Evolutionary conservation across 768 basidiomycete genomes (phyloP).

Genomic region (Boletus subparvulus): DNA sequence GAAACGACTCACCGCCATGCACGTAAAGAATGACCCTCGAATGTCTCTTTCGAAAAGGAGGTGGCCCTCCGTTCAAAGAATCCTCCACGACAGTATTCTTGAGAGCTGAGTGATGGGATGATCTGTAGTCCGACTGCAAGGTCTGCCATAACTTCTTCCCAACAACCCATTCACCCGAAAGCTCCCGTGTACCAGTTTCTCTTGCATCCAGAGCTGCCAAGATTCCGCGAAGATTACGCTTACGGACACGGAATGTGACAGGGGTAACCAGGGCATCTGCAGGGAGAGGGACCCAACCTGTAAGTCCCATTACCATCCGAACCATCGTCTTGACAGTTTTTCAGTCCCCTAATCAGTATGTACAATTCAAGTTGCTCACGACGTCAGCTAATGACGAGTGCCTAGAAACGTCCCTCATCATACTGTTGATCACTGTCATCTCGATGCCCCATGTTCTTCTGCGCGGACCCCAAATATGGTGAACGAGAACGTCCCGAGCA

Average conservation of each 20-base stretch:
- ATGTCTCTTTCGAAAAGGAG: conserved; percentile 40
- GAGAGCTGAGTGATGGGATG: conserved; percentile 33
- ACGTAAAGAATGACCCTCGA: conserved; percentile 90
- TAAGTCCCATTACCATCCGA: conserved; percentile 70
- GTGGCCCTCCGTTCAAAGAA: conserved; percentile 14
- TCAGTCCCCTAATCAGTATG: background rate
- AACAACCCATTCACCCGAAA: conserved; percentile 97
- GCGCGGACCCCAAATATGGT: conserved; percentile 84
- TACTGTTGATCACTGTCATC: conserved; percentile 84
- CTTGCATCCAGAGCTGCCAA: conserved; percentile 68
- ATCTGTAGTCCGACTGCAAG: conserved; percentile 79
- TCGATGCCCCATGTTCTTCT: conserved; percentile 92
- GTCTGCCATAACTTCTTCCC: conserved; percentile 87
- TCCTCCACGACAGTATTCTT: conserved; percentile 19
- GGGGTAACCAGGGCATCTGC: conserved; percentile 94
- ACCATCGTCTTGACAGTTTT: conserved; percentile 40
- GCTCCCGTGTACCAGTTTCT: conserved; percentile 76
- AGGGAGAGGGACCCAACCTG: conserved; percentile 80
- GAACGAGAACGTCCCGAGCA: conserved; percentile 68
- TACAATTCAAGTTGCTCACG: conserved; percentile 40
- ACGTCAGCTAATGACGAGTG: conserved; percentile 86
- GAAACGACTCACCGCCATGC: conserved; percentile 70
- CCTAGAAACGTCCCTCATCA: conserved; percentile 80
- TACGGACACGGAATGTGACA: conserved; percentile 82
- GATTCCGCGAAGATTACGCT: conserved; percentile 74